Conservation (phyloP, 2,329 filamentous ascomycete species). For the Fusarium nygamai region DNA sequence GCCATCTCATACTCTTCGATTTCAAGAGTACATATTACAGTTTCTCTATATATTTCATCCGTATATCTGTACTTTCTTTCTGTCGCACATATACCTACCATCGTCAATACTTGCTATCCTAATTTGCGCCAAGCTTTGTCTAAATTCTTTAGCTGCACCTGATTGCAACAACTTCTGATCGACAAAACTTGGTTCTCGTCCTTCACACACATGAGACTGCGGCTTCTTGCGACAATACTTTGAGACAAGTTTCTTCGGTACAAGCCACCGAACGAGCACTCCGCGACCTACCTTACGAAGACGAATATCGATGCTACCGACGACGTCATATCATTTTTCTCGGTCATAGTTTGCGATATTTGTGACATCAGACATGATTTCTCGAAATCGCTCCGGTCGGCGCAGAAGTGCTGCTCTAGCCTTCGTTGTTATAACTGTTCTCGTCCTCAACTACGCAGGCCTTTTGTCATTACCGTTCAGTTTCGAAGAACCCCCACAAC, state of each 20-base stretch:
- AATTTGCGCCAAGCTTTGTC: not conserved
- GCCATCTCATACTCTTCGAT: not conserved
- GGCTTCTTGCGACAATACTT: not conserved
- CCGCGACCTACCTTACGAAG: not conserved
- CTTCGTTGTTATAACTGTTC: conserved; percentile 6
- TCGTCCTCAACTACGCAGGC: conserved; percentile 21
- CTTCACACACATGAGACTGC: not conserved
- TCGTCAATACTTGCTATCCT: not conserved
- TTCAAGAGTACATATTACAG: conserved; percentile 11
- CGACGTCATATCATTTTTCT: conserved; percentile 17
- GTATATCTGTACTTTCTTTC: not conserved
- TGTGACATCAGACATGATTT: conserved; percentile 18
- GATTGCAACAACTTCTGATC: not conserved
- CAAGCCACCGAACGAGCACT: not conserved
- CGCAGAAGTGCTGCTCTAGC: conserved; percentile 23
- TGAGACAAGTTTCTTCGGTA: not conserved
- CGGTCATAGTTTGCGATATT: not conserved
- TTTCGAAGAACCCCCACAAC: conserved; percentile 20
- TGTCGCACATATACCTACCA: not conserved
- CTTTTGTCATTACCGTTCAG: conserved; percentile 35
- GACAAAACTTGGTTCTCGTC: not conserved
- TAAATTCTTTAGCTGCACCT: conserved; percentile 6
- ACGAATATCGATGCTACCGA: not conserved
- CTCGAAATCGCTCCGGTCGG: conserved; percentile 28
- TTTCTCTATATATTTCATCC: not conserved